These are phyloP conservation scores for Moricandia moricandioides DNA, from an alignment of 345 rosid species.

Conservation along the genomic window DNA sequence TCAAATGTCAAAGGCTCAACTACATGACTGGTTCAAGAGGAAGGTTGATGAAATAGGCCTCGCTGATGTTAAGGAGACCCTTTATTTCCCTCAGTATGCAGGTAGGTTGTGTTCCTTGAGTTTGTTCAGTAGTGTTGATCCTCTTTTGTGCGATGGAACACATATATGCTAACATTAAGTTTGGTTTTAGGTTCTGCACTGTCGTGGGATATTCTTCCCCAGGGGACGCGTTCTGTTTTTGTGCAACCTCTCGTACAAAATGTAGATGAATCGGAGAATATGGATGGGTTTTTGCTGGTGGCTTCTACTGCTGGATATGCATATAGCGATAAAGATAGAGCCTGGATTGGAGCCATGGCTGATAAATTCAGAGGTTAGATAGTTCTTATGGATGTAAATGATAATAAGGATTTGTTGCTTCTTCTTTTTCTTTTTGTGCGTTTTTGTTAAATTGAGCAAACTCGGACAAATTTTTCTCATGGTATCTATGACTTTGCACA, in stretches of 20 bases:
- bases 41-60: conserved; percentile 58
- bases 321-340: conserved; percentile 73
- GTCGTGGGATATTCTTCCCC: conserved; percentile 58
- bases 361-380: conserved; percentile 61
- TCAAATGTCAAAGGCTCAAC: conserved; percentile 45
- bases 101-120: conserved; percentile 47
- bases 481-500: not conserved
- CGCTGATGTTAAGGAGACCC: conserved; percentile 55
- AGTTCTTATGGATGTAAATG: conserved; percentile 23
- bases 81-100: conserved; percentile 64
- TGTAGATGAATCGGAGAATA: conserved; percentile 25
- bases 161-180: not conserved
- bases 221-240: conserved; percentile 62
- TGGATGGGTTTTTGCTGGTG: conserved; percentile 63
- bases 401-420: conserved; percentile 1
- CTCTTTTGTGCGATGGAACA: not conserved
- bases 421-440: not conserved
- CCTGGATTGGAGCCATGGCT: conserved; percentile 78
- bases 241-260: conserved; percentile 54
- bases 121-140: not conserved
- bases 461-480: not conserved
- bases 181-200: conserved; percentile 52
- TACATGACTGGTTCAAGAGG: conserved; percentile 60
- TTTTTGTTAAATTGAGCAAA: conserved; percentile 7
- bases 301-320: conserved; percentile 76